Conservation (phyloP, 805 yeast genomes). For the Candida montana region DNA sequence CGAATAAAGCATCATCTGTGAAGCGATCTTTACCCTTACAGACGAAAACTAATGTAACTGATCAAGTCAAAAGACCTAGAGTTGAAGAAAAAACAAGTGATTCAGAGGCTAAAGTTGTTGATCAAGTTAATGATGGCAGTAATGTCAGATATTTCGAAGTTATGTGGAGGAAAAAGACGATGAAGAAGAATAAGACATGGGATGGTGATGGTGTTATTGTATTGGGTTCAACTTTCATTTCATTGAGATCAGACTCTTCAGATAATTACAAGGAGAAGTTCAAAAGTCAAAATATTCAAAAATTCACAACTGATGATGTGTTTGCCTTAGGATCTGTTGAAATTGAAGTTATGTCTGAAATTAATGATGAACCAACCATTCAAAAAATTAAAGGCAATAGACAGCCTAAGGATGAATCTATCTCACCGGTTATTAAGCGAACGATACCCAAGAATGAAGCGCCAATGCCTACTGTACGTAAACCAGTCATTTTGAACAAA, state of each 20-base stretch:
- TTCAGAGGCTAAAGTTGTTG: not conserved
- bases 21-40: slow-evolving; percentile 4
- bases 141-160: slow-evolving; percentile 19
- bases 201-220: slow-evolving; percentile 78
- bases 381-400: slow-evolving; percentile 14
- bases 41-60: not conserved
- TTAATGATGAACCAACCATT: slow-evolving; percentile 24
- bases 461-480: slow-evolving; percentile 3
- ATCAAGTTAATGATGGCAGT: not conserved
- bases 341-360: slow-evolving; percentile 51
- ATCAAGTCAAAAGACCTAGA: not conserved
- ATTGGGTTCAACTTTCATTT: slow-evolving; percentile 22
- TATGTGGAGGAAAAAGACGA: slow-evolving; percentile 53
- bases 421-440: not conserved
- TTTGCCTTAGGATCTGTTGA: slow-evolving; percentile 56
- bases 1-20: not conserved
- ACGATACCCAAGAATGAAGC: not conserved
- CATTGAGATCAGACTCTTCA: slow-evolving; percentile 30
- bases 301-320: slow-evolving; percentile 32
- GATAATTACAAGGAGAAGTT: slow-evolving; percentile 27
- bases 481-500: slow-evolving; percentile 14
- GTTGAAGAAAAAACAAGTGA: not conserved
- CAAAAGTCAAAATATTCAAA: slow-evolving; percentile 13
- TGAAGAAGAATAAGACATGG: slow-evolving; percentile 88
- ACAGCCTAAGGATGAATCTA: not conserved